These are phyloP conservation scores for Epicoccum nigrum DNA, from an alignment of 2,329 filamentous ascomycete genomes.

Conservation along the genomic window DNA sequence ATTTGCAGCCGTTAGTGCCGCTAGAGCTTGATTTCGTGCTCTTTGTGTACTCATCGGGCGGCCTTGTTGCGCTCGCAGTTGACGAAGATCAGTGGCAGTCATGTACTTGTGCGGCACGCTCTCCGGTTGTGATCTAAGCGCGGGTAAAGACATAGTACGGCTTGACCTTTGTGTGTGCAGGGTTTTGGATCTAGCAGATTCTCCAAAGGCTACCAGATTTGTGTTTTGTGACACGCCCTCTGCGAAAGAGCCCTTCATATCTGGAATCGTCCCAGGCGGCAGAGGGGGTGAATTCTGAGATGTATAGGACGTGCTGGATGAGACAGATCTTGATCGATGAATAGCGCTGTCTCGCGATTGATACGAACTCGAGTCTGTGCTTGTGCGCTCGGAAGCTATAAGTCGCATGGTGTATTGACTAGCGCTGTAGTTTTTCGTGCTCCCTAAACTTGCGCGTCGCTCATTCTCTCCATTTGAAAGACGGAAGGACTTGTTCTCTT, in stretches of 20 bases:
- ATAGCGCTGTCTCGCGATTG: slow-evolving; percentile 18
- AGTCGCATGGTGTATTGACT: slow-evolving; percentile 5
- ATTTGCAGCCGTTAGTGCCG: slow-evolving; percentile 12
- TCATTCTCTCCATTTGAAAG: slow-evolving; percentile 7
- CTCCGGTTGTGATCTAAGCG: not conserved
- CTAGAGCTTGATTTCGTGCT: slow-evolving; percentile 15
- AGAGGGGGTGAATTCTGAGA: slow-evolving; percentile 12
- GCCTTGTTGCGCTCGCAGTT: not conserved
- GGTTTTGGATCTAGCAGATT: slow-evolving; percentile 14
- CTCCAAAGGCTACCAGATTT: slow-evolving; percentile 11
- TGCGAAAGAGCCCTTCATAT: slow-evolving; percentile 9
- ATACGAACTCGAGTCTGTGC: slow-evolving; percentile 23
- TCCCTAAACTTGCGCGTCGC: slow-evolving; percentile 12
- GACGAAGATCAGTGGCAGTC: slow-evolving; percentile 11
- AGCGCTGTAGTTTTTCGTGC: not conserved
- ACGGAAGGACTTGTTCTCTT: slow-evolving; percentile 20
- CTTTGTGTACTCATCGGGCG: slow-evolving; percentile 8
- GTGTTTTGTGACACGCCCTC: slow-evolving; percentile 13
- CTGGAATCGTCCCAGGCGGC: slow-evolving; percentile 2
- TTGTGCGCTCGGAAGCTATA: slow-evolving; percentile 13
- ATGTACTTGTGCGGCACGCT: slow-evolving; percentile 1
- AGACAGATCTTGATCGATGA: slow-evolving; percentile 19
- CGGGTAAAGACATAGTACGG: slow-evolving; percentile 8
- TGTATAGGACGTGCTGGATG: slow-evolving; percentile 19
- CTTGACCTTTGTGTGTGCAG: slow-evolving; percentile 1